phyloP scores from a whole-genome alignment of 805 yeast species.

The Lachancea sp. region DNA sequence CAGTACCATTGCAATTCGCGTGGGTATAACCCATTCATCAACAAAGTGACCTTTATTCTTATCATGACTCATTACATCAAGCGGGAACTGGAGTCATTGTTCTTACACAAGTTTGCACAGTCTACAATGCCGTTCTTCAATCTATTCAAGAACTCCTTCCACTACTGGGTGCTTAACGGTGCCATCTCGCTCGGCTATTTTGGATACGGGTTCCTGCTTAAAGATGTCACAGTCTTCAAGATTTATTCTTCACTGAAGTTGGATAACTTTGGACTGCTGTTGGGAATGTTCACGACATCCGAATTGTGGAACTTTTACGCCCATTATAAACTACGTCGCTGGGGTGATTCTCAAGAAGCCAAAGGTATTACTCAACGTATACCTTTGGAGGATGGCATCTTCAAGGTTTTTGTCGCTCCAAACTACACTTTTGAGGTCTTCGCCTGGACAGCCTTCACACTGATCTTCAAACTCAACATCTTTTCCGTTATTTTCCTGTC shows the following conservation, averaged over 20 bases:
- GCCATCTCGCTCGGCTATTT: slow-evolving; percentile 44
- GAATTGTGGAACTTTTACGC: slow-evolving; percentile 69
- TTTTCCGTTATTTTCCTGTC: slow-evolving; percentile 62
- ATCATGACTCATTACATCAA: slow-evolving; percentile 73
- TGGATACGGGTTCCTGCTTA: slow-evolving; percentile 39
- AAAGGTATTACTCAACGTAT: slow-evolving; percentile 34
- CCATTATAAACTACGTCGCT: slow-evolving; percentile 59
- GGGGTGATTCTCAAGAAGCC: slow-evolving; percentile 35
- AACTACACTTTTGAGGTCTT: slow-evolving; percentile 85
- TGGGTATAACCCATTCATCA: slow-evolving; percentile 22
- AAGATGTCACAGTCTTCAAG: slow-evolving; percentile 15
- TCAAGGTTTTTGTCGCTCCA: slow-evolving; percentile 78
- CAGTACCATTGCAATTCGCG: slow-evolving; percentile 12
- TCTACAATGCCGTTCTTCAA: slow-evolving; percentile 90
- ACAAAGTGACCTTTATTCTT: slow-evolving; percentile 35
- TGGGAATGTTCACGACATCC: slow-evolving; percentile 45
- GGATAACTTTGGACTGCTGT: slow-evolving; percentile 27
- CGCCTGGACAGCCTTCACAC: slow-evolving; percentile 65
- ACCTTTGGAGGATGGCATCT: slow-evolving; percentile 72
- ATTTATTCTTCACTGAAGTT: slow-evolving; percentile 16
- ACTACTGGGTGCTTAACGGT: slow-evolving; percentile 92
- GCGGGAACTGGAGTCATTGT: slow-evolving; percentile 81
- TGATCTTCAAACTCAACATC: slow-evolving; percentile 67
- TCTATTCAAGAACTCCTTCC: slow-evolving; percentile 81
- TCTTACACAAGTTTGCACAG: slow-evolving; percentile 77